These are phyloP conservation scores for Pinus taeda DNA, from an alignment of 75 land plant genomes.

Conservation along the genomic window DNA sequence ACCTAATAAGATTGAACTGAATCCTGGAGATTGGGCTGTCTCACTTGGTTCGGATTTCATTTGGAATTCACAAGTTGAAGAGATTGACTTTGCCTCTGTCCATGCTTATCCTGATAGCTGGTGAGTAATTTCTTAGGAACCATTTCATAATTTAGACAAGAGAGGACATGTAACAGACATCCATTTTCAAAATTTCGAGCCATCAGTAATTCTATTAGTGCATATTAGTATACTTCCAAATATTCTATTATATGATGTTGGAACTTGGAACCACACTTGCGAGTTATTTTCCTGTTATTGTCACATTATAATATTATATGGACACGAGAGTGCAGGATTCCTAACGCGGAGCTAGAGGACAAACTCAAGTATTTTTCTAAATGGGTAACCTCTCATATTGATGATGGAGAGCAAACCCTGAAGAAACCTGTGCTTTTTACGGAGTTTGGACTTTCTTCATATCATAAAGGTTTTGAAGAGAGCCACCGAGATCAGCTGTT, in stretches of 20 bases:
- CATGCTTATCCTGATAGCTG: slow-evolving; percentile 85
- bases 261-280: not conserved
- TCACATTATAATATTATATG: not conserved
- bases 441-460: slow-evolving; percentile 58
- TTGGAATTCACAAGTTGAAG: slow-evolving; percentile 38
- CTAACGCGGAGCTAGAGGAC: slow-evolving; percentile 35
- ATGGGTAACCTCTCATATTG: slow-evolving; percentile 66
- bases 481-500: slow-evolving; percentile 39
- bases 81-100: slow-evolving; percentile 76
- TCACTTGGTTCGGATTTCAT: slow-evolving; percentile 72
- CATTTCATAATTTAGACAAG: slow-evolving; percentile 4
- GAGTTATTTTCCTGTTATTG: not conserved
- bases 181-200: not conserved
- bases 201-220: not conserved
- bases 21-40: slow-evolving; percentile 42
- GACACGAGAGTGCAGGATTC: slow-evolving; percentile 39
- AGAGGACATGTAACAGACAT: not conserved
- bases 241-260: not conserved
- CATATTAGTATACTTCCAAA: not conserved
- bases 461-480: slow-evolving; percentile 14
- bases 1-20: slow-evolving; percentile 18
- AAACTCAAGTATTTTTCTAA: slow-evolving; percentile 36
- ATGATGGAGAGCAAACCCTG: slow-evolving; percentile 45
- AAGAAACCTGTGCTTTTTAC: slow-evolving; percentile 77
- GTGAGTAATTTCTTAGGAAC: slow-evolving; percentile 24